Conservation (phyloP, 805 yeast genomes). For the Lachancea fermentati region DNA sequence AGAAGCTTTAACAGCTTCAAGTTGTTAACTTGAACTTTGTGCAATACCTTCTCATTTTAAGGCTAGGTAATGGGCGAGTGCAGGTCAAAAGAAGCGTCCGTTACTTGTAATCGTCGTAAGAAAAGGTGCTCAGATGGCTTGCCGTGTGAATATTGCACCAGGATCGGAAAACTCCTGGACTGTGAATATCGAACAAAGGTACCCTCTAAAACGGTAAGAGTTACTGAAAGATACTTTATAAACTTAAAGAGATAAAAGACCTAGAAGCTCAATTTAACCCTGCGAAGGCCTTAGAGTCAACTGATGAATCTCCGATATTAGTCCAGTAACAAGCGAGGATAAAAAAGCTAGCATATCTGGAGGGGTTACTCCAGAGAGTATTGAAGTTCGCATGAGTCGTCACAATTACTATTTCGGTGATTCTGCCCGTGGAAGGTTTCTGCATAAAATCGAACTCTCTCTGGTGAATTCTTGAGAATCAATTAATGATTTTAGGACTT, state of each 20-base stretch:
- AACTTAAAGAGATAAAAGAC: conserved; percentile 12
- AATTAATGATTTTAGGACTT: neutral
- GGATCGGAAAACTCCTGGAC: conserved; percentile 11
- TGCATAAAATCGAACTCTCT: conserved; percentile 11
- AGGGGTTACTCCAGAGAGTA: neutral
- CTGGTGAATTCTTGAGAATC: conserved; percentile 9
- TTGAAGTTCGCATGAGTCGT: neutral
- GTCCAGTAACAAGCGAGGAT: conserved; percentile 11
- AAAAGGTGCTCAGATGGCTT: conserved; percentile 15
- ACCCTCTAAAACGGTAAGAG: conserved; percentile 12
- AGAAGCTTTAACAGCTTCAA: too few species aligned
- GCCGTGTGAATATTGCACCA: conserved; percentile 18
- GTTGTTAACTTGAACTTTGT: too few species aligned
- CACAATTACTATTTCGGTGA: conserved; percentile 10
- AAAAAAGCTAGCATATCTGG: neutral
- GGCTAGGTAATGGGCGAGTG: too few species aligned
- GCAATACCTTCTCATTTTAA: too few species aligned
- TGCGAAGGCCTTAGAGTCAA: neutral
- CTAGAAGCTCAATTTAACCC: conserved; percentile 10
- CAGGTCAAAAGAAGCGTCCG: conserved; percentile 15
- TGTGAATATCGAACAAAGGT: conserved; percentile 13
- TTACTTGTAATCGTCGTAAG: conserved; percentile 16
- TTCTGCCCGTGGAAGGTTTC: conserved; percentile 15
- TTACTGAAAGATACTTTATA: conserved; percentile 14
- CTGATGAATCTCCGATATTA: conserved; percentile 2